Evolutionary conservation across 371 early-diverging fungal species (phyloP).

Genomic region (Mucor mucedo): DNA sequence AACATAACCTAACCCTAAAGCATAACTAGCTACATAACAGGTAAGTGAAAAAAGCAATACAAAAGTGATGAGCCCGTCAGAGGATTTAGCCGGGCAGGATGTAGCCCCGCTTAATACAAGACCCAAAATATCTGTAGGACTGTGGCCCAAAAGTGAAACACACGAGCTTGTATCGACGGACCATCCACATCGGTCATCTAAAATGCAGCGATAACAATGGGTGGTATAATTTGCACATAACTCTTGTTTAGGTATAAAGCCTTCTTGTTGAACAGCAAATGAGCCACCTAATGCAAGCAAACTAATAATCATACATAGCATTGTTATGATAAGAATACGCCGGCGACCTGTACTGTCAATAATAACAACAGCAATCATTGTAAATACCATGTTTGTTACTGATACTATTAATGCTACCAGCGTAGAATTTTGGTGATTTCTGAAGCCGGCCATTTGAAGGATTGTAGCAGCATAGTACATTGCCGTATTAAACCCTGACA

Average conservation of each 20-base stretch:
- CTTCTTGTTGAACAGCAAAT: constrained; percentile 58
- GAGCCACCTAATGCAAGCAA: constrained; percentile 60
- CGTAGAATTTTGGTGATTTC: constrained; percentile 56
- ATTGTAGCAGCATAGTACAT: constrained; percentile 76
- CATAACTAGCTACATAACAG: constrained; percentile 67
- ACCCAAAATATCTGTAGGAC: neutral
- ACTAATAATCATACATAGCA: constrained; percentile 60
- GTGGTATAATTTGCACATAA: constrained; percentile 55
- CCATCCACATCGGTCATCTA: constrained; percentile 68
- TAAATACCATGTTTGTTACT: constrained; percentile 63
- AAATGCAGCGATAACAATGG: constrained; percentile 67
- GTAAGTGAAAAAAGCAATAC: constrained; percentile 42
- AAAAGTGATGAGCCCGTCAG: constrained; percentile 35
- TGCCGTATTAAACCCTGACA: constrained; percentile 70
- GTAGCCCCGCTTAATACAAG: constrained; percentile 37
- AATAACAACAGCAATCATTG: constrained; percentile 56
- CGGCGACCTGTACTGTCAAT: constrained; percentile 66
- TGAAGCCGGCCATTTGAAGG: constrained; percentile 68
- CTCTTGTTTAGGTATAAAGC: constrained; percentile 54
- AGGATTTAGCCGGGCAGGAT: constrained; percentile 38
- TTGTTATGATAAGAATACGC: constrained; percentile 61
- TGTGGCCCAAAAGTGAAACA: constrained; percentile 12
- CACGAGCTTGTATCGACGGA: constrained; percentile 34
- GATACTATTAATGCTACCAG: constrained; percentile 67
- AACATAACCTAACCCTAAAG: constrained; percentile 71